Conservation (phyloP, 306 rosid species). For the Nissolia schottii region DNA sequence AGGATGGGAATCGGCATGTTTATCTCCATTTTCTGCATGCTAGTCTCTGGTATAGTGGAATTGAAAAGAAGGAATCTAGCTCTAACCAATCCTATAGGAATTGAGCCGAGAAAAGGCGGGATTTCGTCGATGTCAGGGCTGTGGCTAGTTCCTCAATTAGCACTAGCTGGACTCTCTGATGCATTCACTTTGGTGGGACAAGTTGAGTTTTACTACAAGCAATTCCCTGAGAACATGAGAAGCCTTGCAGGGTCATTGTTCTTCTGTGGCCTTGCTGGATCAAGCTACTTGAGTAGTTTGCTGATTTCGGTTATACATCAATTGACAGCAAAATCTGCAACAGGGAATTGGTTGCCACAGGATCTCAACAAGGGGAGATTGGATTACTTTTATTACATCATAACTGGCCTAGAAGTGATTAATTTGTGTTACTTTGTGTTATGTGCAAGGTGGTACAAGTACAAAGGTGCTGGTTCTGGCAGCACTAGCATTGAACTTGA, state of each 20-base stretch:
- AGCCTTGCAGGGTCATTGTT: constrained; percentile 73
- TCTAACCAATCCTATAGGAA: constrained; percentile 43
- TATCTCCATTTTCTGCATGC: constrained; percentile 33
- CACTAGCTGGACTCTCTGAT: constrained; percentile 55
- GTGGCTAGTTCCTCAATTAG: constrained; percentile 76
- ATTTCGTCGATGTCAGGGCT: constrained; percentile 74
- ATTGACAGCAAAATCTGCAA: not conserved
- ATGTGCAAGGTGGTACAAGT: constrained; percentile 61
- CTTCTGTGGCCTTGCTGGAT: constrained; percentile 39
- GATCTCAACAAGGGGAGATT: constrained; percentile 59
- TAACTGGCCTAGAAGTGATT: constrained; percentile 33
- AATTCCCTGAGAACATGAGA: constrained; percentile 93
- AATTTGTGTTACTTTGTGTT: constrained; percentile 46
- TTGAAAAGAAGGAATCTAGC: constrained; percentile 43
- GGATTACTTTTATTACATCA: constrained; percentile 50
- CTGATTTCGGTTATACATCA: constrained; percentile 34
- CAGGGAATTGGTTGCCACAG: constrained; percentile 39
- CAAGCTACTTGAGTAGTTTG: constrained; percentile 43
- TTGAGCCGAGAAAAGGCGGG: constrained; percentile 53
- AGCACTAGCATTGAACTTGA: not conserved
- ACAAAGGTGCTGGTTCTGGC: constrained; percentile 31
- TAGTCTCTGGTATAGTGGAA: constrained; percentile 63
- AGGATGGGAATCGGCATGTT: constrained; percentile 77
- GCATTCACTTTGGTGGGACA: constrained; percentile 55
- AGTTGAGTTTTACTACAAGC: constrained; percentile 82